Evolutionary conservation across 1,139 yeast species (phyloP).

Genomic region (Suhomyces kunorum): DNA sequence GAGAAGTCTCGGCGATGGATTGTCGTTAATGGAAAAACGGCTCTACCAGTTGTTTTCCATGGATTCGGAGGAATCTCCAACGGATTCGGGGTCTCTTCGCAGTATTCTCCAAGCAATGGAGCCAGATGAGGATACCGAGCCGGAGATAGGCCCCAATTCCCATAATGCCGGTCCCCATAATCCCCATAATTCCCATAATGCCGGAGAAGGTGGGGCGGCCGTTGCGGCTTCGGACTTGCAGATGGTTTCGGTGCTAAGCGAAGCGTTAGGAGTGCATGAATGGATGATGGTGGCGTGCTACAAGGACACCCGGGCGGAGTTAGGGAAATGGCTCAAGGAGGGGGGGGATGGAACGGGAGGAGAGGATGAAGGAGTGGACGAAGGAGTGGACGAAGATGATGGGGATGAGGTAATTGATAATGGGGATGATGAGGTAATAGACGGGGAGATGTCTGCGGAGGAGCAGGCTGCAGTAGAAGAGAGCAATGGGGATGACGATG

Average conservation of each 20-base stretch:
- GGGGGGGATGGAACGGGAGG: background rate
- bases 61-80: conserved; percentile 13
- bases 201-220: too few relatives aligned
- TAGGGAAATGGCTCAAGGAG: background rate
- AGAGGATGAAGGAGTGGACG: background rate
- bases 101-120: background rate
- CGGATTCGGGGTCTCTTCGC: background rate
- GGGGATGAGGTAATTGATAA: background rate
- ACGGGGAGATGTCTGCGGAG: background rate
- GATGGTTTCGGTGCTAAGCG: conserved; percentile 2
- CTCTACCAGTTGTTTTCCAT: conserved; percentile 37
- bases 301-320: conserved; percentile 1
- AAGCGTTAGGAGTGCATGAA: conserved; percentile 5
- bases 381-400: background rate
- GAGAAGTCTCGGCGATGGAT: conserved; percentile 17
- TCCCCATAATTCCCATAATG: too few relatives aligned
- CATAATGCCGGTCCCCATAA: too few relatives aligned
- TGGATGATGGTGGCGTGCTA: conserved; percentile 3
- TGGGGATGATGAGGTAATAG: background rate
- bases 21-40: conserved; percentile 36
- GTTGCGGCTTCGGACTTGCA: background rate
- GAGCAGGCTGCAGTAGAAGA: background rate
- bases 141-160: background rate
- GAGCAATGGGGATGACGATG: background rate
- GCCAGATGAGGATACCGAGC: background rate